Evolutionary conservation across 805 yeast genomes (phyloP), one percentile per base, ranked within the genome.

Genomic region (Maudiozyma serrabonitensis): DNA sequence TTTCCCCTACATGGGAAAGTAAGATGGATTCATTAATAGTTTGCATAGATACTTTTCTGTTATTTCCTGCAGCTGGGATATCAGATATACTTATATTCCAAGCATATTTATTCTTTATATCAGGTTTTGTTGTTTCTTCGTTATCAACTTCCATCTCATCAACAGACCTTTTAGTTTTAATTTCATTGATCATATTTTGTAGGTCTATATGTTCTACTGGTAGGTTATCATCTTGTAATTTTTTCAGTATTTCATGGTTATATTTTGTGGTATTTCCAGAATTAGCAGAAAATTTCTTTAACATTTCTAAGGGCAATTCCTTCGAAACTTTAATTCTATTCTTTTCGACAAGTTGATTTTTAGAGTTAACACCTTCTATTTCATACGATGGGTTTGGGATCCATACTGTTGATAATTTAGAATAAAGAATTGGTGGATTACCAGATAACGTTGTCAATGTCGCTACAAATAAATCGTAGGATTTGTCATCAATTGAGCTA

Each of bases 21-120:
- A 77, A 54, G 15, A 62, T 57, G 15, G 78, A 64, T 59, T 83
- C 88, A 52, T 82, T 73, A 12, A 87, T 74, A 16, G 86, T 76
- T 62, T 88, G 95, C 51, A 76, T 79, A 23, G 74, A 75, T 48
- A 76, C 82, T 63, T 76, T 75, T 58, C 77, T 74, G 40, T 54
- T 59, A 67, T 73, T 76, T 3, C 91, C 91, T 9, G 87, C 90
- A 6, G 82, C 78, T 1, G 93, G 93, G 12, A 86, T 82, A 64
- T 86, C 95, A 5, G 79, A 70, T 25, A 81, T 71, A 55, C 79
- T 84, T 7, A 85, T 58, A 0, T 82, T 74, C 91, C 90, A 85
- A 6, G 60, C 43, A 3, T 38, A n/a, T 2, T 21, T 25, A 13
- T 38, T 32, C 6, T 42, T 8, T 4, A 31, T 38, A 4, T 34